phyloP scores from a whole-genome alignment of 2,329 filamentous ascomycete species.

The Trichoderma polysporum region DNA sequence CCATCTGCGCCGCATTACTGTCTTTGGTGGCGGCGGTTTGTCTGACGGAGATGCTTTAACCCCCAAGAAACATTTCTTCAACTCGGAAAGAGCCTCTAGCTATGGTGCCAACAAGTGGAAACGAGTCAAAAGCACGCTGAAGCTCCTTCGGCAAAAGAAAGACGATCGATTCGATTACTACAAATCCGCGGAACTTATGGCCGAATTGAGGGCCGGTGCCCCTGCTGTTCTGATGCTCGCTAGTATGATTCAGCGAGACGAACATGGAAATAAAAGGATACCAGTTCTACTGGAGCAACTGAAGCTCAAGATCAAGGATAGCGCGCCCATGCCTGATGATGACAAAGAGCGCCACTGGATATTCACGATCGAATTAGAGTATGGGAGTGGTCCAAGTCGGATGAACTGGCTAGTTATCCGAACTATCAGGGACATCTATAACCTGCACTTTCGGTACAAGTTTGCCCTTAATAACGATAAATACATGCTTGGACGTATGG shows the following conservation, averaged over 20 bases:
- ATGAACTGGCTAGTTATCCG: slow-evolving; percentile 96
- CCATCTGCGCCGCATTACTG: slow-evolving; percentile 65
- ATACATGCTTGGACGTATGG: slow-evolving; percentile 68
- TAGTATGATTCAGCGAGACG: slow-evolving; percentile 96
- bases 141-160: slow-evolving; percentile 75
- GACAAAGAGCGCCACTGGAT: slow-evolving; percentile 72
- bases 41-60: slow-evolving; percentile 63
- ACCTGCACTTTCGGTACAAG: slow-evolving; percentile 92
- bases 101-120: slow-evolving; percentile 84
- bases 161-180: slow-evolving; percentile 88
- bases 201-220: slow-evolving; percentile 86
- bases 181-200: slow-evolving; percentile 95
- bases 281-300: slow-evolving; percentile 94
- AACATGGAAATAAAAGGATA: slow-evolving; percentile 92
- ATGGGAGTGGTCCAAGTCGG: slow-evolving; percentile 88
- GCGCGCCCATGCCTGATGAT: slow-evolving; percentile 64
- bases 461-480: slow-evolving; percentile 80
- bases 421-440: slow-evolving; percentile 84
- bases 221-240: slow-evolving; percentile 92
- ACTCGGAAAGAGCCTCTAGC: slow-evolving; percentile 67
- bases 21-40: slow-evolving; percentile 62
- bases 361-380: slow-evolving; percentile 91
- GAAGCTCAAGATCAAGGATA: slow-evolving; percentile 83
- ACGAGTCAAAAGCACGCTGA: slow-evolving; percentile 86
- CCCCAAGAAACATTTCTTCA: slow-evolving; percentile 57